phyloP scores from a whole-genome alignment of 2,329 filamentous ascomycete genomes.

The Calonectria pauciramosa region DNA sequence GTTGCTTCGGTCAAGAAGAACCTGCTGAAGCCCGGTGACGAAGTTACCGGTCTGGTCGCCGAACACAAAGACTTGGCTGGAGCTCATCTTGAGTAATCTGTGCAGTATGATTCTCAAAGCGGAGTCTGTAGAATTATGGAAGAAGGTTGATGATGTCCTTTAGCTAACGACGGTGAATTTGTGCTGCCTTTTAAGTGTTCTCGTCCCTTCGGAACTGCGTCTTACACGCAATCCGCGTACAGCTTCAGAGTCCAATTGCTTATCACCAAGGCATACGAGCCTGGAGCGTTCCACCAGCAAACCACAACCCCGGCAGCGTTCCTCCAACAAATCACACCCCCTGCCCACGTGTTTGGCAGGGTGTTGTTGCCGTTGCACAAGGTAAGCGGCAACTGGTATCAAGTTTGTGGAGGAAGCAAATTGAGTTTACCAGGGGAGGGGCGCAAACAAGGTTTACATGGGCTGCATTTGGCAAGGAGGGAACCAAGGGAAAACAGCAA shows the following conservation, averaged over 20 bases:
- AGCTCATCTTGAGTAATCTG: conserved; percentile 2
- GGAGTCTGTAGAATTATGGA: neutral
- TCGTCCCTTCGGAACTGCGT: neutral
- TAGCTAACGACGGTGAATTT: neutral
- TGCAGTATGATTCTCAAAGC: neutral
- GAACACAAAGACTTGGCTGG: neutral
- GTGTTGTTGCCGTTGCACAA: neutral
- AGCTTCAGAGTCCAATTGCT: neutral
- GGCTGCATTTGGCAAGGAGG: neutral
- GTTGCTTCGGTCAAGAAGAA: neutral
- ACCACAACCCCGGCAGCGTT: neutral
- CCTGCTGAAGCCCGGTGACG: neutral
- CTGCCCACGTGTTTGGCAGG: neutral
- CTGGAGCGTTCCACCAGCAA: neutral
- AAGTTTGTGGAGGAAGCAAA: neutral
- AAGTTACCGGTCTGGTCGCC: conserved; percentile 2
- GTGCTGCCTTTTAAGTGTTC: conserved; percentile 4
- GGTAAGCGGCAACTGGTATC: conserved; percentile 7
- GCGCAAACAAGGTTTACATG: neutral
- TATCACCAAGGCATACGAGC: neutral
- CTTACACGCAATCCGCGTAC: conserved; percentile 3
- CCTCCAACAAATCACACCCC: neutral
- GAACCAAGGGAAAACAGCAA: neutral
- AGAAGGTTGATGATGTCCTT: neutral
- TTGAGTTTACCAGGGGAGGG: neutral